Evolutionary conservation across 768 basidiomycete genomes (phyloP), one percentile per base, ranked within the genome.

Genomic region (Amanita muscaria): DNA sequence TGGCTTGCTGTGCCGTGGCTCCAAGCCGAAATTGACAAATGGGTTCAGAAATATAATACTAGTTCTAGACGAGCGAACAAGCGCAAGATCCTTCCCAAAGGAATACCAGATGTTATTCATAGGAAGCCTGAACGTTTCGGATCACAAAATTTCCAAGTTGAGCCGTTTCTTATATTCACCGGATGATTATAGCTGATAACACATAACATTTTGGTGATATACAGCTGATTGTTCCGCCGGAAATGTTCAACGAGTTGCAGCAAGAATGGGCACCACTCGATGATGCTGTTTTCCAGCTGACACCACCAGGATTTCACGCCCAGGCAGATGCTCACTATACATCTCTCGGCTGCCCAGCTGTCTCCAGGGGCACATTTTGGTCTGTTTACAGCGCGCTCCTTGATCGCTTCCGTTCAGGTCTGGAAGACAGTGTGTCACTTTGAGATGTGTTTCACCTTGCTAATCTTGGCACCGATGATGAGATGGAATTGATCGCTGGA

Each of bases 1-100:
- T 73, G 65, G 64, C 24, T 73, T 1, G 56, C 59, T 3, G 64
- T 72, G 23, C 70, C 68, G 0, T 68, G 58, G 57, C 44, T 73
- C 7, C 70, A 73, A 46, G n/a, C 2, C 0, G 65, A 70, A 44
- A 44, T 70, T 1, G 60, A 73, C 6, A 30, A 4, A 6, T 72
- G 55, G 40, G 46, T 45, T 2, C 1, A 34, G 4, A 42, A 33
- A 3, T 29, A 51, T 21, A 68, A 67, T 30, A 35, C 22, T 11
- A 59, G 48, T 0, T 11, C 32, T 4, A 53, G 52, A n/a, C 55
- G 59, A 0, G 45, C 51, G 1, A 55, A 67, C 43, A 52, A 52
- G 21, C 48, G 64, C 42, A 73, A 72, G 41, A 23, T 65, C 3
- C 51, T 71, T 0, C 70, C 69, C 1, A 61, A 66, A 27, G 68